Conservation (phyloP, 768 basidiomycete genomes). For the Xerocomellus chrysenteron region DNA sequence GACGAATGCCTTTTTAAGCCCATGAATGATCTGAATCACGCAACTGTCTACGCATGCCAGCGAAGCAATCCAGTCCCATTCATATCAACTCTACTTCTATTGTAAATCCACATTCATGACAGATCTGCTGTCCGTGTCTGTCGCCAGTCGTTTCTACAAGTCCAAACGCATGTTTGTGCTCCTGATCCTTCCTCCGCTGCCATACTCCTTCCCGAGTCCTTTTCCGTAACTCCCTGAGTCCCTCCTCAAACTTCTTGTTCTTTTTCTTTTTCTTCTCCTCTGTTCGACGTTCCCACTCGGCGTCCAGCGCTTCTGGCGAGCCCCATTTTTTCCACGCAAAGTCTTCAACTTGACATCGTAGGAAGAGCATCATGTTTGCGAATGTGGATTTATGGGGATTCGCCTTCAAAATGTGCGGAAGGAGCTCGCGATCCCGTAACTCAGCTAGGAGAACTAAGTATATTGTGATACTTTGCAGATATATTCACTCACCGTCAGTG, state of each 20-base stretch:
- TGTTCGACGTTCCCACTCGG: constrained; percentile 77
- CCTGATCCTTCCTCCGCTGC: constrained; percentile 82
- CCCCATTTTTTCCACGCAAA: constrained; percentile 99
- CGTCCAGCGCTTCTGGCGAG: constrained; percentile 84
- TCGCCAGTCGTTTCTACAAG: constrained; percentile 50
- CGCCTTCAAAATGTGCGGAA: constrained; percentile 91
- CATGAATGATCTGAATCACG: too few relatives aligned
- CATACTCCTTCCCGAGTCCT: constrained; percentile 88
- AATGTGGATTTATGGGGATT: constrained; percentile 95
- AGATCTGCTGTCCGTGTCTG: constrained; percentile 68
- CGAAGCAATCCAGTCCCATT: background rate
- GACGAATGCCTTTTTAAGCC: too few relatives aligned
- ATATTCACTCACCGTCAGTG: constrained; percentile 71
- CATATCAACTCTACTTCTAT: constrained; percentile 85
- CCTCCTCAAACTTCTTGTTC: constrained; percentile 93
- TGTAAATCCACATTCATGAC: constrained; percentile 88
- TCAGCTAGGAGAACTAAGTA: constrained; percentile 58
- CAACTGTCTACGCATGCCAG: background rate
- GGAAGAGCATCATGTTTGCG: constrained; percentile 98
- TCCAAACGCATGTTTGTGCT: constrained; percentile 86
- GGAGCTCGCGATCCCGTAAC: constrained; percentile 83
- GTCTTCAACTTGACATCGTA: constrained; percentile 90
- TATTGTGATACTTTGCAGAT: background rate
- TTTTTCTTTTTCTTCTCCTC: constrained; percentile 86
- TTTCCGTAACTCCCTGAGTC: constrained; percentile 77